Evolutionary conservation across 1,139 yeast genomes (phyloP), one percentile per base, ranked within the genome.

Genomic region (Entelexis paramagnoliae): DNA sequence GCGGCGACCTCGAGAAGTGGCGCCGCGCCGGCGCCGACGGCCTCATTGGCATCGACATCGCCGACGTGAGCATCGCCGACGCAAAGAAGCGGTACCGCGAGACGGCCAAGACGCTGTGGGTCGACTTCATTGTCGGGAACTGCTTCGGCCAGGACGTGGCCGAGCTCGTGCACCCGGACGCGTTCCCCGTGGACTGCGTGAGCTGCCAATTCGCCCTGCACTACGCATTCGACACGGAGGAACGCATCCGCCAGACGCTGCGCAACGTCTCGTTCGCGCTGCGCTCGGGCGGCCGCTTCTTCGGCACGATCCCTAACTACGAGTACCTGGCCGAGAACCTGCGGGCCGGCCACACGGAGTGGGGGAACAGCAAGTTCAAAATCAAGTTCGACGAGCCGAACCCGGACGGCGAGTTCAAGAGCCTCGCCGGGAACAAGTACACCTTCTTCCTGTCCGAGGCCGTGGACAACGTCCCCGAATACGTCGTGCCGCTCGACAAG

Each of bases 1-100:
- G 99, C 45, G 99, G 99, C 19, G 99, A 91, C 68, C 70, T 93
- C 62, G 79, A 84, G 62, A 91, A 91, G 67, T 89, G 95, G 80
- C 85, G 81, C 52, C 79, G 79, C 61, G 83, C 86, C 2, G 72
- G 77, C 13, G 77, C 86, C 3, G 76, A 78, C 30, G 91, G 88
- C 53, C 84, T 84, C 60, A 79, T 89, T 50, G 98, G 98, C 1
- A 75, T 91, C 38, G 99, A 91, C 67, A 81, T 93, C 49, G 89
- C 96, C 20, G 94, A 89, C 64, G 82, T 83, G 1, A 85, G 95
- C 8, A 80, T 91, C 43, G 73, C 77, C 47, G 96, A 93, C 64
- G 98, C 97, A 0, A 78, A 78, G 53, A 77, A 79, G 33, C 74
- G 99, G 58, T 91, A 81, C 66, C 68, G 70, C 14, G 69, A 74